A percentile compares a stretch with the other conserved stretches of the same genome.
These are phyloP conservation scores for Solanum ahanhuiri DNA, from an alignment of 257 asterid species.

Conservation along the genomic window DNA sequence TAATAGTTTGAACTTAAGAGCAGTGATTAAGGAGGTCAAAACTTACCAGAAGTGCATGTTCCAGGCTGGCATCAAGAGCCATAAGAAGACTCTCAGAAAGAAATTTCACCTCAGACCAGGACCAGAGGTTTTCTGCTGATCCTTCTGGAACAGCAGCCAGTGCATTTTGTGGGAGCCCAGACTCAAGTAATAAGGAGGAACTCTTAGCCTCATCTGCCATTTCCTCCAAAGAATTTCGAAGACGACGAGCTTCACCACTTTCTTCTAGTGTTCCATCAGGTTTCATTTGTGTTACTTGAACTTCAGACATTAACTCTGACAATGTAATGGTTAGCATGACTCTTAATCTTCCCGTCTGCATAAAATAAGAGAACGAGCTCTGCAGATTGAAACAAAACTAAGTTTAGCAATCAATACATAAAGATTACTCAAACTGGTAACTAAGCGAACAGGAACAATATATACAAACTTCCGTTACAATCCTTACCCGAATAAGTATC, in stretches of 20 bases:
- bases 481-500: conserved; percentile 83
- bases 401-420: conserved; percentile 10
- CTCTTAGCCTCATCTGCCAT: conserved; percentile 79
- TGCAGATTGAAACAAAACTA: conserved; percentile 26
- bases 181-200: conserved; percentile 39
- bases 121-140: conserved; percentile 49
- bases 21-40: conserved; percentile 11
- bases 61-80: conserved; percentile 99
- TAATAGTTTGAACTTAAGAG: not conserved
- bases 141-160: conserved; percentile 38
- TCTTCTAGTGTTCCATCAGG: conserved; percentile 91
- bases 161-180: conserved; percentile 71
- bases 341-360: conserved; percentile 79
- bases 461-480: not conserved
- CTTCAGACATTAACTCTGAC: conserved; percentile 99
- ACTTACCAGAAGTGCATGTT: conserved; percentile 84
- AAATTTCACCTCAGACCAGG: conserved; percentile 73
- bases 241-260: conserved; percentile 91
- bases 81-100: conserved; percentile 78
- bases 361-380: conserved; percentile 78
- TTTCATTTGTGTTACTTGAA: conserved; percentile 91
- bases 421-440: not conserved
- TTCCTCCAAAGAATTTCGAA: conserved; percentile 78
- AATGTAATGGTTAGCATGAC: conserved; percentile 89
- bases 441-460: not conserved